A percentile compares a stretch with the other conserved stretches of the same genome.
These are phyloP conservation scores for Lizonia empirigonia DNA, from an alignment of 2,329 filamentous ascomycete species.

Conservation along the genomic window DNA sequence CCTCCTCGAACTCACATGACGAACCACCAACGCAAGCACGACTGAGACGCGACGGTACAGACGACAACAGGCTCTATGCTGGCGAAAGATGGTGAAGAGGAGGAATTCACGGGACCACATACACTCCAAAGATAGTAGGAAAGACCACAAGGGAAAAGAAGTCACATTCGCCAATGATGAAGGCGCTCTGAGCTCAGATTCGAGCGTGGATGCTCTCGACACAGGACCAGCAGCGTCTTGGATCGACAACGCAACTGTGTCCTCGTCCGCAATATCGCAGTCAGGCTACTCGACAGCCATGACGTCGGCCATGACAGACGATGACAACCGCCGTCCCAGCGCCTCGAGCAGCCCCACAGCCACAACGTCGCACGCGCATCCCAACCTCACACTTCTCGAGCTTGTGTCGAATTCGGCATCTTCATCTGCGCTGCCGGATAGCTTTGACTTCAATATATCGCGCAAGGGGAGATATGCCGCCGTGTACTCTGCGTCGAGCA, in stretches of 20 bases:
- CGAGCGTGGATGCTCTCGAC: constrained; percentile 29
- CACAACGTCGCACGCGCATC: constrained; percentile 37
- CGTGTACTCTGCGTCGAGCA: constrained; percentile 45
- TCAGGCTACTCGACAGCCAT: constrained; percentile 43
- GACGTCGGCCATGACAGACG: constrained; percentile 41
- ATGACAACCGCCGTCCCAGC: constrained; percentile 34
- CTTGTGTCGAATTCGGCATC: constrained; percentile 48
- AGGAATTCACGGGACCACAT: constrained; percentile 23
- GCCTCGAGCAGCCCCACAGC: constrained; percentile 23
- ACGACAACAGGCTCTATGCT: constrained; percentile 1
- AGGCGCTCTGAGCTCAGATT: constrained; percentile 28
- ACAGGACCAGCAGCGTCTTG: constrained; percentile 37
- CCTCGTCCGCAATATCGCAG: constrained; percentile 29
- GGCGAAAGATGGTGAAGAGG: constrained; percentile 34
- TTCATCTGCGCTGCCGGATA: constrained; percentile 47
- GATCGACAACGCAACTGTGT: constrained; percentile 31
- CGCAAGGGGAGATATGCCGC: constrained; percentile 46
- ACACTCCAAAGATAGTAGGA: constrained; percentile 26
- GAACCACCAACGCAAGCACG: neutral
- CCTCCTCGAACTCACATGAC: constrained; percentile 10
- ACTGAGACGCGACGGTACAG: constrained; percentile 1
- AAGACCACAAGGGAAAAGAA: constrained; percentile 32
- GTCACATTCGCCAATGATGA: constrained; percentile 30
- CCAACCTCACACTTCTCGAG: constrained; percentile 44
- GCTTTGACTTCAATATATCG: constrained; percentile 47